A percentile compares a stretch with the other conserved stretches of the same genome.
phyloP scores from a whole-genome alignment of 2,329 filamentous ascomycete genomes.

The Dothistroma pini region DNA sequence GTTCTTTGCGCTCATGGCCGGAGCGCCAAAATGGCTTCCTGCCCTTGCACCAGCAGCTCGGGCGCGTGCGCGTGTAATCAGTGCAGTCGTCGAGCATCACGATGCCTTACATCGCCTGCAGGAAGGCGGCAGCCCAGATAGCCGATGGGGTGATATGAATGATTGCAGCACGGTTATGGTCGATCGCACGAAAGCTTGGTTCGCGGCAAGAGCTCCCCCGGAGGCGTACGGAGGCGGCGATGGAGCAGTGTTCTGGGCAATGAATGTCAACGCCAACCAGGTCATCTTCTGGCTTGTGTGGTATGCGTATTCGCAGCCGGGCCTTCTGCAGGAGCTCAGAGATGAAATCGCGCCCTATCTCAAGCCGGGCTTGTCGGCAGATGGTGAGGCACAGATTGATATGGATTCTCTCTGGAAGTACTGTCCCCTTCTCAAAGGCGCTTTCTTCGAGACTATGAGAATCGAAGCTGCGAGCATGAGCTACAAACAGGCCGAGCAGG shows the following conservation, averaged over 20 bases:
- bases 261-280: neutral
- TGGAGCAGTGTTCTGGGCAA: conserved; percentile 1
- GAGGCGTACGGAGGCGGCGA: neutral
- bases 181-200: conserved; percentile 1
- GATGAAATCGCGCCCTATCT: neutral
- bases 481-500: conserved; percentile 1
- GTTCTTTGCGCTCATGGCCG: neutral
- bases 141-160: conserved; percentile 1
- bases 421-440: conserved; percentile 1
- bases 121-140: neutral
- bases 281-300: neutral
- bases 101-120: neutral
- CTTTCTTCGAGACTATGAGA: conserved; percentile 2
- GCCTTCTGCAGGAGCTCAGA: neutral
- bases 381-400: neutral
- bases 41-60: neutral
- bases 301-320: neutral
- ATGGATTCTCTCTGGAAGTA: neutral
- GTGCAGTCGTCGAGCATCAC: neutral
- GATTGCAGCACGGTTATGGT: neutral
- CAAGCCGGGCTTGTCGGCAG: neutral
- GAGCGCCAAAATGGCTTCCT: neutral
- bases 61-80: neutral
- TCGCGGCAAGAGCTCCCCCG: neutral
- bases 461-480: conserved; percentile 1